Evolutionary conservation across 176 grass and related monocot genomes (phyloP), one percentile per base, ranked within the genome.

Genomic region (Elymus sibiricus): DNA sequence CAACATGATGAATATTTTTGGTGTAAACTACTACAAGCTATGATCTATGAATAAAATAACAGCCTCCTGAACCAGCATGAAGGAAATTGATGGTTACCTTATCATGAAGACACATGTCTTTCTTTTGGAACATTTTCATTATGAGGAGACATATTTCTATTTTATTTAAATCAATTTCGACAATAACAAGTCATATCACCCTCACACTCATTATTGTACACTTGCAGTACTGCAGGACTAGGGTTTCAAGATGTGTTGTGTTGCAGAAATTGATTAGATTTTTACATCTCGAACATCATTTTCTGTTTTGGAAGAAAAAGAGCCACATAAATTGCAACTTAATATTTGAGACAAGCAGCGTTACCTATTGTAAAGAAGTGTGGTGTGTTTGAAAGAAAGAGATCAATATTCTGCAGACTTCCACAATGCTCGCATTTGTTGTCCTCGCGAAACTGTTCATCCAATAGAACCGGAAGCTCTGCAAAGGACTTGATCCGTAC

Each of bases 71-170:
- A 58, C 53, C 15, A 39, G 7, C 2, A 55, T 39, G 38, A 7
- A 37, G 35, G 32, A 25, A 55, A 26, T 58, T 79, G 61, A 19
- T 24, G 56, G 59, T 73, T 83, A 83, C 67, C 81, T 76, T 39
- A 70, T 83, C 71, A 66, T 73, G 59, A 83, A 83, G n/a, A 83
- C 74, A 55, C 16, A 37, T 35, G 34, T 76, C 16, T 74, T 34
- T 56, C 42, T 11, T 8, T 22, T 22, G 19, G 53, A 58, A 21
- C 53, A 58, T 58, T 58, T 58, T 37, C 7, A 24, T 38, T 78
- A 21, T 24, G 11, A 25, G 11, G 10, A 8, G 10, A 25, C 77
- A 79, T 27, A 8, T 42, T 62, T 42, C 13, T 42, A 14, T 40
- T 24, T 12, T 71, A 42, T 40, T 9, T 38, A 25, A 42, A 71